Percentiles rank a stretch among this genome's conserved stretches.
These are phyloP conservation scores for Fagus sylvatica DNA, from an alignment of 306 rosid species.

Conservation along the genomic window DNA sequence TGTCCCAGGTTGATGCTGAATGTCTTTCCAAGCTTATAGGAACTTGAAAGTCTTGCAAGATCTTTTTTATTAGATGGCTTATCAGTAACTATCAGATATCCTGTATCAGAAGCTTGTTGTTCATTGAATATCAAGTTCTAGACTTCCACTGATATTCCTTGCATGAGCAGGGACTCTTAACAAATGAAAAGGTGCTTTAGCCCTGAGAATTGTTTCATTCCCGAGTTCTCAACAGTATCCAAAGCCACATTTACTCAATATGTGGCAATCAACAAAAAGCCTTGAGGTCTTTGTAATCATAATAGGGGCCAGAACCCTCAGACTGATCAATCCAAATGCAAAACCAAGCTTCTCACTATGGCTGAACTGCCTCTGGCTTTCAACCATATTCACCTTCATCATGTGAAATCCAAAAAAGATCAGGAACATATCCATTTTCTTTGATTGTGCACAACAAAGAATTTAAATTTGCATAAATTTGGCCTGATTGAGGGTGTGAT, in stretches of 20 bases:
- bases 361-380: not conserved
- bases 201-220: not conserved
- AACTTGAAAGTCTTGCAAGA: not conserved
- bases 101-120: too few species aligned
- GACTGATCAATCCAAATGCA: not conserved
- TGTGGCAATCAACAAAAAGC: not conserved
- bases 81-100: not conserved
- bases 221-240: not conserved
- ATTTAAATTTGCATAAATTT: constrained; percentile 37
- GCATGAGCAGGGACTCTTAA: not conserved
- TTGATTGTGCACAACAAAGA: constrained; percentile 33
- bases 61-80: not conserved
- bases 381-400: constrained; percentile 23
- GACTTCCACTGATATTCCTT: too few species aligned
- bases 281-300: not conserved
- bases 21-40: not conserved
- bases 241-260: not conserved
- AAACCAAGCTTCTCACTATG: not conserved
- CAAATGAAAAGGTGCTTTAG: not conserved
- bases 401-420: constrained; percentile 15
- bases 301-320: not conserved
- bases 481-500: constrained; percentile 35
- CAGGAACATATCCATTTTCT: constrained; percentile 33
- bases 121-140: too few species aligned
- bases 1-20: not conserved